These are phyloP conservation scores for Aspergillus sp. DNA, from an alignment of 2,329 filamentous ascomycete genomes.

Conservation along the genomic window DNA sequence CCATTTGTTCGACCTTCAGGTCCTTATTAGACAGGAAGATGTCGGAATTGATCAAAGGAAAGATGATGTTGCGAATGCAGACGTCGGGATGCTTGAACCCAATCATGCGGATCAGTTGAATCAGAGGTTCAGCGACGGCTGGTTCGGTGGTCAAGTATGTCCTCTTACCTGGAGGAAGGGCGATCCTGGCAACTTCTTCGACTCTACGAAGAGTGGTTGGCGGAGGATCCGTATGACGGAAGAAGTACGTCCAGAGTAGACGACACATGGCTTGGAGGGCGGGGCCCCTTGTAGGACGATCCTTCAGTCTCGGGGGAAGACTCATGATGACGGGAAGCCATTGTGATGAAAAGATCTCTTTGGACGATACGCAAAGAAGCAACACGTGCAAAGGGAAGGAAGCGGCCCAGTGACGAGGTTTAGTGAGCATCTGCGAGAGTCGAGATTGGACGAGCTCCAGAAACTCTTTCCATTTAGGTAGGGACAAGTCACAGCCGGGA, in stretches of 20 bases:
- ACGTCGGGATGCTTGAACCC: slow-evolving; percentile 91
- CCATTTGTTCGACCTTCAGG: slow-evolving; percentile 80
- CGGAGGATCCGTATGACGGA: slow-evolving; percentile 67
- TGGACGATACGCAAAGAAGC: slow-evolving; percentile 78
- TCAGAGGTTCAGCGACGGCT: slow-evolving; percentile 78
- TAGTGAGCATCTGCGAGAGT: slow-evolving; percentile 75
- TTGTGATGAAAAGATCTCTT: slow-evolving; percentile 74
- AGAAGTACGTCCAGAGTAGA: slow-evolving; percentile 89
- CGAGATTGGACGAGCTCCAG: slow-evolving; percentile 70
- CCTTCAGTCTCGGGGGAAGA: slow-evolving; percentile 75
- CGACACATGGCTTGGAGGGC: slow-evolving; percentile 86
- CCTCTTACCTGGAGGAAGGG: slow-evolving; percentile 73
- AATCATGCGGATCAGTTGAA: slow-evolving; percentile 89
- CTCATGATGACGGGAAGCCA: slow-evolving; percentile 78
- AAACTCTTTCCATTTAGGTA: slow-evolving; percentile 81
- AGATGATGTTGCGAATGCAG: slow-evolving; percentile 88
- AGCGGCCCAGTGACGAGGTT: slow-evolving; percentile 85
- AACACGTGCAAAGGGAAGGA: slow-evolving; percentile 84
- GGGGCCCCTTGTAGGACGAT: slow-evolving; percentile 67
- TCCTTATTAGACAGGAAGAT: slow-evolving; percentile 72
- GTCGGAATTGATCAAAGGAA: slow-evolving; percentile 88
- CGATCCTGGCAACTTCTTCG: slow-evolving; percentile 79
- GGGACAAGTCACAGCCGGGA: slow-evolving; percentile 67
- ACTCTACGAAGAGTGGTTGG: slow-evolving; percentile 67
- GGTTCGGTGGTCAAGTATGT: slow-evolving; percentile 76